Evolutionary conservation across 192 early-diverging fungal species (phyloP).

Genomic region (Spizellomyces sp.): DNA sequence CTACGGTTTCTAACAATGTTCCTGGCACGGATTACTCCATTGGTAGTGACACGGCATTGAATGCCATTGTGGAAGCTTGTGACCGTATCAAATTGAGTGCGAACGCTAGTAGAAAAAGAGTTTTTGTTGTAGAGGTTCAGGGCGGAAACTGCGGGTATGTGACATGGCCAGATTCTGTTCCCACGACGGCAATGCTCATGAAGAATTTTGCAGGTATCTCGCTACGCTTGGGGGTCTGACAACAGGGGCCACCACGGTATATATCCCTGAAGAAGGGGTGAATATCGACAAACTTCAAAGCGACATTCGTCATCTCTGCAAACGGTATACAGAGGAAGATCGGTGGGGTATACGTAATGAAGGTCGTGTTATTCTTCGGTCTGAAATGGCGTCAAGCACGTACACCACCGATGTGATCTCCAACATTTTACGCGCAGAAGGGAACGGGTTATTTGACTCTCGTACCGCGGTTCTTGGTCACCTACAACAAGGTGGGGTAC

Average conservation of each 20-base stretch:
- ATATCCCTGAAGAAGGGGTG: constrained; percentile 93
- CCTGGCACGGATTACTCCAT: constrained; percentile 95
- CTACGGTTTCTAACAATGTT: constrained; percentile 97
- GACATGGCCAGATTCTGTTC: not conserved
- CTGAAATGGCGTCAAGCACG: constrained; percentile 63
- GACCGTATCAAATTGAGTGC: constrained; percentile 94
- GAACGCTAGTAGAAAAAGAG: constrained; percentile 83
- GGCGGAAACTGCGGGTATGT: constrained; percentile 88
- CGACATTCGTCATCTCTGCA: constrained; percentile 80
- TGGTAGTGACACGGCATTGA: constrained; percentile 93
- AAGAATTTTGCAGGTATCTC: constrained; percentile 54
- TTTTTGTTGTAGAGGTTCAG: constrained; percentile 97
- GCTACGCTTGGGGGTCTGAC: constrained; percentile 84
- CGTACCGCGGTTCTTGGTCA: constrained; percentile 92
- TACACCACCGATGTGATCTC: constrained; percentile 91
- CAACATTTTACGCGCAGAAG: constrained; percentile 84
- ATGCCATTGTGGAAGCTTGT: constrained; percentile 87
- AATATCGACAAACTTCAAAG: constrained; percentile 75
- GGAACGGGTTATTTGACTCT: constrained; percentile 85
- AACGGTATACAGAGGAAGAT: constrained; percentile 79
- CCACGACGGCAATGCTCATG: not conserved
- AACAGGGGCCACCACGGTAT: constrained; percentile 85
- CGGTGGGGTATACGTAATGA: constrained; percentile 58
- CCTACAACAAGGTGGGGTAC: constrained; percentile 91
- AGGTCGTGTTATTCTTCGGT: constrained; percentile 84